Percentiles rank a stretch among this genome's conserved stretches.
These are phyloP conservation scores for Rhytidiadelphus loreus DNA, from an alignment of 225 moss, liverwort and hornwort species.

Conservation along the genomic window DNA sequence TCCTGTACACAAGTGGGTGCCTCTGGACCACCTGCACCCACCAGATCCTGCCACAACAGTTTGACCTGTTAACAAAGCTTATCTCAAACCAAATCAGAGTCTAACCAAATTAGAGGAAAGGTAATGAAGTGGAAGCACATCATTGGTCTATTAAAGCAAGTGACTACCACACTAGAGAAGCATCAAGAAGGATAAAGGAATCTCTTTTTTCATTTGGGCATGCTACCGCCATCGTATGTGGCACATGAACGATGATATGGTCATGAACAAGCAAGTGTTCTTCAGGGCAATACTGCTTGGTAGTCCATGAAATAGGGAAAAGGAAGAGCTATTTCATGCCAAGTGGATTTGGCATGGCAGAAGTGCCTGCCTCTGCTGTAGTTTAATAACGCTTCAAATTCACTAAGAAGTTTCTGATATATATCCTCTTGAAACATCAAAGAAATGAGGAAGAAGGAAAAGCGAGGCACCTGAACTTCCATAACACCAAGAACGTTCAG, in stretches of 20 bases:
- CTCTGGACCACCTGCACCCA: conserved; percentile 69
- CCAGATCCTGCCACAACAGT: conserved; percentile 52
- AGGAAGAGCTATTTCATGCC: neutral
- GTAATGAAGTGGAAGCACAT: neutral
- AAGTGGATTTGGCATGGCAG: neutral
- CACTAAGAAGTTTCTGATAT: neutral
- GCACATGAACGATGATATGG: neutral
- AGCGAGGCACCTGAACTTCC: conserved; percentile 69
- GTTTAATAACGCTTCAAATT: neutral
- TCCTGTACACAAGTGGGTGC: conserved; percentile 70
- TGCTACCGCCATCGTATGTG: neutral
- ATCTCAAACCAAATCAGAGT: neutral
- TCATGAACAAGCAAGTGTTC: neutral
- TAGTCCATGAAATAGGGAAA: neutral
- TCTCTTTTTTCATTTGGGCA: neutral
- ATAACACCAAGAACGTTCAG: conserved; percentile 64
- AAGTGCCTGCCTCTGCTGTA: neutral
- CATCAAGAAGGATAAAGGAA: neutral
- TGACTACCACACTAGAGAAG: neutral
- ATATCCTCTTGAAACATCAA: neutral
- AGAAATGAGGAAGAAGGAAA: neutral
- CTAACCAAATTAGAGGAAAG: neutral
- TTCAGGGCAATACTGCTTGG: neutral
- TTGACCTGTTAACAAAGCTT: neutral
- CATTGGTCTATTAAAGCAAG: neutral